A percentile compares a stretch with the other conserved stretches of the same genome.
phyloP scores from a whole-genome alignment of 345 rosid genomes.

The Gossypium rotundifolium region DNA sequence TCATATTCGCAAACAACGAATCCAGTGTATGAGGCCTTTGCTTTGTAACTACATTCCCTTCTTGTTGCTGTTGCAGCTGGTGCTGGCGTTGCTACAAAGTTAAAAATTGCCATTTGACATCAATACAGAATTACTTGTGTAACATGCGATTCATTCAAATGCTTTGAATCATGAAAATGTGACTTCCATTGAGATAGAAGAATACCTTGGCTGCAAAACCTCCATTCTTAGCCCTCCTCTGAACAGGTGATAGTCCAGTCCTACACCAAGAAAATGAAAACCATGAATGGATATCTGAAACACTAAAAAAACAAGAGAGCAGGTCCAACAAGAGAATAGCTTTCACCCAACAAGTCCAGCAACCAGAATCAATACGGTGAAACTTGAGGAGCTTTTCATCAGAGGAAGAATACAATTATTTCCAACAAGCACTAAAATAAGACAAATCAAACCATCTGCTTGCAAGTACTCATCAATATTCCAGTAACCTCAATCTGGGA shows the following conservation, averaged over 20 bases:
- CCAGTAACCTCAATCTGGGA: constrained; percentile 6
- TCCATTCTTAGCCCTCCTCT: constrained; percentile 36
- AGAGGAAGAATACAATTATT: constrained; percentile 14
- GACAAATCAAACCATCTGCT: constrained; percentile 27
- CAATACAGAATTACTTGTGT: constrained; percentile 2
- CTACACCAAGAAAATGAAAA: not conserved
- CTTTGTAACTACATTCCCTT: constrained; percentile 30
- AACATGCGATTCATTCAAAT: not conserved
- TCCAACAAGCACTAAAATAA: constrained; percentile 18
- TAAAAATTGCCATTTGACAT: not conserved
- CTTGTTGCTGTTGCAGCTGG: constrained; percentile 29
- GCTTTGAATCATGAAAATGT: not conserved
- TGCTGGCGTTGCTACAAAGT: constrained; percentile 9
- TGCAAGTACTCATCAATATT: not conserved
- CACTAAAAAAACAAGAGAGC: not conserved
- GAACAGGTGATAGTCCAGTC: constrained; percentile 34
- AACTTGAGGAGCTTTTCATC: constrained; percentile 24
- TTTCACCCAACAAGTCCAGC: constrained; percentile 1
- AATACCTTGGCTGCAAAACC: constrained; percentile 47
- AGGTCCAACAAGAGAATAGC: not conserved
- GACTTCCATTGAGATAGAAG: not conserved
- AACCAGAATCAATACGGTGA: constrained; percentile 6
- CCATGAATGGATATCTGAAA: constrained; percentile 12
- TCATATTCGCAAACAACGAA: constrained; percentile 75
- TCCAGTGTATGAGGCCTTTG: constrained; percentile 73